Percentiles rank a stretch among this genome's conserved stretches.
Evolutionary conservation across 495 filamentous ascomycete species (phyloP).

Genomic region (Talaromyces nanjingensis): DNA sequence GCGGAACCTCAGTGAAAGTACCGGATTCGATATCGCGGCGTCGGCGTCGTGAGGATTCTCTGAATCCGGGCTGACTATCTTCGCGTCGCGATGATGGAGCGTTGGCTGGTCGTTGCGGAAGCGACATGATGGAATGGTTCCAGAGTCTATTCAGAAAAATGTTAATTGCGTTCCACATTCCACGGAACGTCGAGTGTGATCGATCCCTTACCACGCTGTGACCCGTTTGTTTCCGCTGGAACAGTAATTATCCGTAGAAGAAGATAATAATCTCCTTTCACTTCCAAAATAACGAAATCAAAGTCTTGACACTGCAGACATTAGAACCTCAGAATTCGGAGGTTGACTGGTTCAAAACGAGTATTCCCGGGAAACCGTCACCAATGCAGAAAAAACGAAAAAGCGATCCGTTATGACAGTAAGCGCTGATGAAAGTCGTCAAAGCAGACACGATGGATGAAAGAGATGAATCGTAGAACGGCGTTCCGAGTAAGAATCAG

Average conservation of each 20-base stretch:
- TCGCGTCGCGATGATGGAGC: conserved; percentile 50
- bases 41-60: conserved; percentile 61
- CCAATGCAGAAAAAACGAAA: not conserved
- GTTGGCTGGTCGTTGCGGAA: conserved; percentile 57
- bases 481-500: not conserved
- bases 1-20: conserved; percentile 38
- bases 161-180: not conserved
- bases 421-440: not conserved
- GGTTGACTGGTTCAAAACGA: not conserved
- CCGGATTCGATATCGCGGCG: conserved; percentile 62
- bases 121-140: conserved; percentile 45
- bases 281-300: not conserved
- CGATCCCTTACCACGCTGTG: not conserved
- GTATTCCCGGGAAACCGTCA: not conserved
- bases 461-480: not conserved
- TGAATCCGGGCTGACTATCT: conserved; percentile 49
- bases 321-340: not conserved
- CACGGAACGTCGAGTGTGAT: conserved; percentile 1
- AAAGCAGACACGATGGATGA: not conserved
- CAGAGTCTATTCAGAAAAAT: not conserved
- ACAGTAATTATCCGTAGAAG: not conserved
- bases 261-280: not conserved
- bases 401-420: not conserved
- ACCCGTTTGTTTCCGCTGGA: not conserved
- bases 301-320: not conserved